Percentiles rank a stretch among this genome's conserved stretches.
phyloP scores from a whole-genome alignment of 257 asterid genomes.

The Plantago ovata region DNA sequence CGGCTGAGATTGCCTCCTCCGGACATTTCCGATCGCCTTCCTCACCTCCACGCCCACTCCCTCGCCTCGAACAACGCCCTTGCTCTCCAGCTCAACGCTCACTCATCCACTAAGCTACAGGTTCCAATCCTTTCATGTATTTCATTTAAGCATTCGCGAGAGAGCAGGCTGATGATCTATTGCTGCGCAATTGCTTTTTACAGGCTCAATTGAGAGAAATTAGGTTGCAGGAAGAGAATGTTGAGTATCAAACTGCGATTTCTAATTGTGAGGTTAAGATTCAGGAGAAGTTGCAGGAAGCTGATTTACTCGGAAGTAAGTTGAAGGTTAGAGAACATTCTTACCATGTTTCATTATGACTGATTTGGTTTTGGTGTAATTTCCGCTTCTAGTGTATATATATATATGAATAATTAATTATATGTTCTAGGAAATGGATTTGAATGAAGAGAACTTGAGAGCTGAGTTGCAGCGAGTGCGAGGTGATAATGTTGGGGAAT shows the following conservation, averaged over 20 bases:
- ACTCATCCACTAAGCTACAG: conserved; percentile 89
- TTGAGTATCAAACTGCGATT: conserved; percentile 66
- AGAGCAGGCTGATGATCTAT: conserved; percentile 1
- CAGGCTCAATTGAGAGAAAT: conserved; percentile 75
- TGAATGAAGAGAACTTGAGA: conserved; percentile 50
- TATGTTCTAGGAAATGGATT: conserved; percentile 64
- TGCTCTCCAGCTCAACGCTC: conserved; percentile 85
- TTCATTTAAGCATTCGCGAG: conserved; percentile 2
- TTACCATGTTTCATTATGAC: too few species aligned
- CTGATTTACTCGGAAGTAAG: conserved; percentile 58
- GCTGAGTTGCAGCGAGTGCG: conserved; percentile 49
- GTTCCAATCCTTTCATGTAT: conserved; percentile 19
- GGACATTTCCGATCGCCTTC: conserved; percentile 87
- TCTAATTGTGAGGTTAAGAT: conserved; percentile 61
- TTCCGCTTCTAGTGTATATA: background rate
- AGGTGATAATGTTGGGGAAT: conserved; percentile 34
- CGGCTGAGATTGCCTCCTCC: conserved; percentile 92
- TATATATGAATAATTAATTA: background rate
- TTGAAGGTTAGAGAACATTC: conserved; percentile 54
- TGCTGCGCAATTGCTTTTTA: conserved; percentile 8
- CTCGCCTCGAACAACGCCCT: conserved; percentile 89
- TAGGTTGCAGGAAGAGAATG: conserved; percentile 78
- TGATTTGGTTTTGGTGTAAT: background rate
- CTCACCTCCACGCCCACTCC: conserved; percentile 94
- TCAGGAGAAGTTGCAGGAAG: conserved; percentile 69